Percentiles rank a stretch among this genome's conserved stretches.
Evolutionary conservation across 306 rosid species (phyloP).

Genomic region (Herpetospermum pedunculosum): DNA sequence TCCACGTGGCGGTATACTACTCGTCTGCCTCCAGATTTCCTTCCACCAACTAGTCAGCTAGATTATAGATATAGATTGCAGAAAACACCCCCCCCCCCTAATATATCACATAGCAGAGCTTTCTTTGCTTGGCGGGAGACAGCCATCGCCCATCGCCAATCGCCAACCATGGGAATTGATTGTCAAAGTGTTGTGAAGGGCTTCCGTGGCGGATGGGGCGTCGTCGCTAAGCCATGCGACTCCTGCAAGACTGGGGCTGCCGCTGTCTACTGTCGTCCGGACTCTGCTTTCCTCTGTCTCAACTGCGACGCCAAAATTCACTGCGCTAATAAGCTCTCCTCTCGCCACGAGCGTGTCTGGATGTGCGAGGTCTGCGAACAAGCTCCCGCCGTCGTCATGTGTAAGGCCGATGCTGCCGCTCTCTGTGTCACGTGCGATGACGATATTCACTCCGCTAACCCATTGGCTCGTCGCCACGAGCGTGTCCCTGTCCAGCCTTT

Average conservation of each 20-base stretch:
- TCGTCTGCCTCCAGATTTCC: conserved; percentile 8
- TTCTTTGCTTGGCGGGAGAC: background rate
- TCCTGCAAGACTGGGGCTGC: conserved; percentile 53
- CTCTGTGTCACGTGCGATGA: conserved; percentile 88
- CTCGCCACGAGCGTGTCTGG: conserved; percentile 87
- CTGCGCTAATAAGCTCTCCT: conserved; percentile 39
- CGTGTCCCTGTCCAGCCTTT: conserved; percentile 86
- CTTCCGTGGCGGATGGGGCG: conserved; percentile 29
- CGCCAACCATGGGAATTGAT: conserved; percentile 36
- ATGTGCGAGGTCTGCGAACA: conserved; percentile 95
- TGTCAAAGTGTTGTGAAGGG: conserved; percentile 21
- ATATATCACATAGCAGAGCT: background rate
- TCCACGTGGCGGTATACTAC: conserved; percentile 2
- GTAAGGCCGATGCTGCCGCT: conserved; percentile 92
- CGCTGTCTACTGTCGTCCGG: conserved; percentile 51
- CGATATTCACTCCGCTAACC: conserved; percentile 89
- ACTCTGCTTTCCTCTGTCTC: conserved; percentile 74
- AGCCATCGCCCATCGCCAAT: background rate
- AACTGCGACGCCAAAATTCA: conserved; percentile 65
- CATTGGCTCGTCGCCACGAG: conserved; percentile 84
- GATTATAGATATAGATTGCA: conserved; percentile 9
- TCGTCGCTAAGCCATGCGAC: conserved; percentile 61
- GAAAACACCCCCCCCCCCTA: background rate
- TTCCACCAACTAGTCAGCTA: background rate
- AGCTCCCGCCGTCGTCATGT: conserved; percentile 82